phyloP scores from a whole-genome alignment of 2,329 filamentous ascomycete genomes.

The Colletotrichum gloeosporioides region DNA sequence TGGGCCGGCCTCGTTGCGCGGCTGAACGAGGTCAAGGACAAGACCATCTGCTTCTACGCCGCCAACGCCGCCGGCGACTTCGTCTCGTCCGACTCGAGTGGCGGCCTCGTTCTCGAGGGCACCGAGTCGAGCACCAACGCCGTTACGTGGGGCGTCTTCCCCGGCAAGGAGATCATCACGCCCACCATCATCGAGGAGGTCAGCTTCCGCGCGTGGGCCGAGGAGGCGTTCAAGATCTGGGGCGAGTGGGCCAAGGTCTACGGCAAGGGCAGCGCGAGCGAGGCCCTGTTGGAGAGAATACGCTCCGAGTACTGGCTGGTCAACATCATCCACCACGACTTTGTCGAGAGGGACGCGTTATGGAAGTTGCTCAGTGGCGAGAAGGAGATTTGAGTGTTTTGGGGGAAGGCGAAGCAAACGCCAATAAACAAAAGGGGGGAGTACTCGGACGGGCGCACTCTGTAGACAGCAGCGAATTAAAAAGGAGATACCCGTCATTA shows the following conservation, averaged over 20 bases:
- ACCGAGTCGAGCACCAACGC: constrained; percentile 75
- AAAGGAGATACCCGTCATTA: constrained; percentile 13
- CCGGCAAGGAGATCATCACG: constrained; percentile 93
- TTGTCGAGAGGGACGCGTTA: constrained; percentile 71
- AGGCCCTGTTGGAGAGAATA: constrained; percentile 71
- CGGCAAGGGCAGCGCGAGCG: constrained; percentile 72
- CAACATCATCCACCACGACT: constrained; percentile 87
- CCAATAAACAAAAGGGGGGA: not conserved
- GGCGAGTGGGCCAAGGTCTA: constrained; percentile 92
- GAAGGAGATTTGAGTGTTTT: constrained; percentile 4
- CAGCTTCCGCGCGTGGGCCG: constrained; percentile 90
- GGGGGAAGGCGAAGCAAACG: not conserved
- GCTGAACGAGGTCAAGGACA: constrained; percentile 62
- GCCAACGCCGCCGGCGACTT: constrained; percentile 81
- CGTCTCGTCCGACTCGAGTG: constrained; percentile 66
- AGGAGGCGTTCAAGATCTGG: constrained; percentile 97
- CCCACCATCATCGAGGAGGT: constrained; percentile 97
- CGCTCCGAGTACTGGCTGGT: constrained; percentile 83
- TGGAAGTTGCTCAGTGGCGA: constrained; percentile 69
- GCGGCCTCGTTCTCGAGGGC: constrained; percentile 34
- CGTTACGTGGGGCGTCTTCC: constrained; percentile 96
- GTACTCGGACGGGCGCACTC: not conserved
- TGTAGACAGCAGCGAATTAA: not conserved
- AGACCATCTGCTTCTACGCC: constrained; percentile 83
- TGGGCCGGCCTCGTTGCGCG: constrained; percentile 69